phyloP scores from a whole-genome alignment of 495 filamentous ascomycete species.

The Podospora comata region DNA sequence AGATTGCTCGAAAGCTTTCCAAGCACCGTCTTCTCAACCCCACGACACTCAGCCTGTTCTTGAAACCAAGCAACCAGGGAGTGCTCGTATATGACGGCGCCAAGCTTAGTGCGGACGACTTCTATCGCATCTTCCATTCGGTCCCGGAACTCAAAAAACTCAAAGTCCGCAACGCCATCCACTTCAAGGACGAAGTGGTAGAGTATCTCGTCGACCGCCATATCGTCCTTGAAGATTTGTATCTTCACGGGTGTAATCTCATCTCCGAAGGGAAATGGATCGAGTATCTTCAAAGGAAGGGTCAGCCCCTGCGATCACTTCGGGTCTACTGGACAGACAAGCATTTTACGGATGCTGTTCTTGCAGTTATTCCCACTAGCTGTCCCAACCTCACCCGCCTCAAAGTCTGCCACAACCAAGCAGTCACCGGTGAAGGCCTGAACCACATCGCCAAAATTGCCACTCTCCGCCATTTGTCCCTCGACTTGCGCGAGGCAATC shows the following conservation, averaged over 20 bases:
- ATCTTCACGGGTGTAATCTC: constrained; percentile 74
- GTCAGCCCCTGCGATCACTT: constrained; percentile 59
- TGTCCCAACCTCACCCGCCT: constrained; percentile 67
- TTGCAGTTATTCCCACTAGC: constrained; percentile 48
- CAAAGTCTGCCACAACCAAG: constrained; percentile 62
- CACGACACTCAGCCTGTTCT: constrained; percentile 69
- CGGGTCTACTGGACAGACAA: constrained; percentile 74
- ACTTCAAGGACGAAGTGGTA: constrained; percentile 79
- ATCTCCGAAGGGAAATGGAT: constrained; percentile 69
- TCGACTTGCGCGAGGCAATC: constrained; percentile 57
- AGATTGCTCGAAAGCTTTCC: constrained; percentile 75
- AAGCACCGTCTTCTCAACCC: constrained; percentile 71
- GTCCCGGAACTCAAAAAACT: constrained; percentile 64
- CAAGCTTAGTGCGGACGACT: constrained; percentile 70
- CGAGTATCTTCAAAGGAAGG: constrained; percentile 59
- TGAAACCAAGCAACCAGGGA: constrained; percentile 61
- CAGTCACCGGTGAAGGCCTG: constrained; percentile 46
- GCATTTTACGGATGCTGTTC: constrained; percentile 53
- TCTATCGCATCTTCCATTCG: constrained; percentile 72
- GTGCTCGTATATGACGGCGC: constrained; percentile 80
- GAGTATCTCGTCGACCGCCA: constrained; percentile 73
- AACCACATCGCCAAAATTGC: constrained; percentile 53
- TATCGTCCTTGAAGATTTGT: constrained; percentile 58
- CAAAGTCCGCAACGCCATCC: constrained; percentile 73
- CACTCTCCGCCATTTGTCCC: constrained; percentile 67